These are phyloP conservation scores for Stachybotrys chartarum DNA, from an alignment of 2,329 filamentous ascomycete genomes.

Conservation along the genomic window DNA sequence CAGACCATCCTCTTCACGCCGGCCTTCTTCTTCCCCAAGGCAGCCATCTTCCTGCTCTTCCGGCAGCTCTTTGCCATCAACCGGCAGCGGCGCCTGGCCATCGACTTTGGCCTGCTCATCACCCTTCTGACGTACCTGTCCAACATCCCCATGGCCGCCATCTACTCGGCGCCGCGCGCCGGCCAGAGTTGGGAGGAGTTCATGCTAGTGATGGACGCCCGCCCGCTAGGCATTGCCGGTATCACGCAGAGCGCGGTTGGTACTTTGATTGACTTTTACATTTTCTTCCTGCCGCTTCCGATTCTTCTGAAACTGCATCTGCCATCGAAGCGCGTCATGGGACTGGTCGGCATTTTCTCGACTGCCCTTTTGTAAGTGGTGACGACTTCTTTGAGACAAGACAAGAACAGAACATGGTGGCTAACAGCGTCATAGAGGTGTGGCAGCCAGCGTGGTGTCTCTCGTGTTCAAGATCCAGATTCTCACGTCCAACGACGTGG, in stretches of 20 bases:
- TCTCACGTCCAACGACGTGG: neutral
- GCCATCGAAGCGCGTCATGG: constrained; percentile 1
- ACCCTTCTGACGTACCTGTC: constrained; percentile 5
- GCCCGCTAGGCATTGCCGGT: neutral
- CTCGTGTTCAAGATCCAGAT: neutral
- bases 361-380: constrained; percentile 7
- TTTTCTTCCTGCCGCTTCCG: constrained; percentile 9
- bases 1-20: constrained; percentile 4
- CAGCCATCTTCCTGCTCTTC: constrained; percentile 10
- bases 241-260: constrained; percentile 3
- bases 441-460: neutral
- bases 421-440: neutral
- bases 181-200: constrained; percentile 4
- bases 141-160: constrained; percentile 2
- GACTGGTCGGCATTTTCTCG: constrained; percentile 7
- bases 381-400: neutral
- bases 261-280: constrained; percentile 7
- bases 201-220: neutral
- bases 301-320: constrained; percentile 6
- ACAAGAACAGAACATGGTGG: neutral
- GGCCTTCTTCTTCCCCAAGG: constrained; percentile 10
- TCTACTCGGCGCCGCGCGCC: constrained; percentile 2
- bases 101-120: constrained; percentile 8
- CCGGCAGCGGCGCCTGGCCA: constrained; percentile 1
- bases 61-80: constrained; percentile 8